phyloP scores from a whole-genome alignment of 306 rosid species.

The Chamaecrista fasciculata region DNA sequence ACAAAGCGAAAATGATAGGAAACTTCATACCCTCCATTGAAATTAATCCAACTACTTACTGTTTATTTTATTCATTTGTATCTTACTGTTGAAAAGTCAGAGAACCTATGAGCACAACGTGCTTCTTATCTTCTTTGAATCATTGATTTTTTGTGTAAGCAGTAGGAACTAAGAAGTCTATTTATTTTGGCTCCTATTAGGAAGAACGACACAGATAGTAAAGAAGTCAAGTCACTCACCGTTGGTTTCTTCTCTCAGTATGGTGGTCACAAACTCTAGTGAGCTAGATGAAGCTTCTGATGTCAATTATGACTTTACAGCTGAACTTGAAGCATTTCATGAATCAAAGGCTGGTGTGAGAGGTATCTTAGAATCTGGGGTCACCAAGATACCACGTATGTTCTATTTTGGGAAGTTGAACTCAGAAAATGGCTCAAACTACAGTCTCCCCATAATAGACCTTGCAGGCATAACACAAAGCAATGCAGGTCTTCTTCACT shows the following conservation, averaged over 20 bases:
- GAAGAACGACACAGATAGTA: neutral
- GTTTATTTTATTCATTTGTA: too few species aligned
- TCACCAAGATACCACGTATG: constrained; percentile 35
- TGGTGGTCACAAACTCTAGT: neutral
- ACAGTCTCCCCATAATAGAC: constrained; percentile 19
- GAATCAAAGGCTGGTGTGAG: constrained; percentile 38
- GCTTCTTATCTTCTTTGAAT: too few species aligned
- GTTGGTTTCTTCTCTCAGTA: neutral
- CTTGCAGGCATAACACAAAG: constrained; percentile 22
- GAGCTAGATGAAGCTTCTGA: neutral
- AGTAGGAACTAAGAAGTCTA: too few species aligned
- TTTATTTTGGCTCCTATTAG: too few species aligned
- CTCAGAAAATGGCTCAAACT: neutral
- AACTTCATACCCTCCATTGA: too few species aligned
- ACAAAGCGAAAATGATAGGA: too few species aligned
- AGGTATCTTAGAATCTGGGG: constrained; percentile 33
- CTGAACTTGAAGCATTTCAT: constrained; percentile 31
- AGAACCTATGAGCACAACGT: too few species aligned
- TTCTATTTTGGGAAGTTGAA: neutral
- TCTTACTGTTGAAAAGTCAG: too few species aligned
- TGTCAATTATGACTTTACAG: constrained; percentile 14
- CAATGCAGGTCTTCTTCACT: too few species aligned
- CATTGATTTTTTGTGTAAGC: too few species aligned
- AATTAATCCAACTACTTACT: too few species aligned
- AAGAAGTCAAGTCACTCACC: too few species aligned